Evolutionary conservation across 345 rosid species (phyloP).

Genomic region (Salix koriyanagi): DNA sequence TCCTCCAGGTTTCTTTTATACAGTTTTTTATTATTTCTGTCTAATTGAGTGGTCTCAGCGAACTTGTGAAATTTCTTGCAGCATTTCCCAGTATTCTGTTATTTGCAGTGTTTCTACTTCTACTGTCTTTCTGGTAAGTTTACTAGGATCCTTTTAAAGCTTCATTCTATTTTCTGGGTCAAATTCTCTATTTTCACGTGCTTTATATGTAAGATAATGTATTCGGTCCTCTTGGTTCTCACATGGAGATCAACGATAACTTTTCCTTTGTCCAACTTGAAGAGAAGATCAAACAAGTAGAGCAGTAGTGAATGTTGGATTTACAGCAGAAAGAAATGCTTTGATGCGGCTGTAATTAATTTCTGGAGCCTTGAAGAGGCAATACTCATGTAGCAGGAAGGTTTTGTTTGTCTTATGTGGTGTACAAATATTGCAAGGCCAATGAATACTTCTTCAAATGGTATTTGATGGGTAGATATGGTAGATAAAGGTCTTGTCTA

Average conservation of each 20-base stretch:
- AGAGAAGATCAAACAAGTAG: neutral
- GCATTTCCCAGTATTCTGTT: slow-evolving; percentile 55
- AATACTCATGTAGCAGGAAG: neutral
- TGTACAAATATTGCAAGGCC: neutral
- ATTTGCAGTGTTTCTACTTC: slow-evolving; percentile 60
- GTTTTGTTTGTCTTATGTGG: neutral
- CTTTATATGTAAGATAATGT: neutral
- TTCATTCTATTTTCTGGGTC: neutral
- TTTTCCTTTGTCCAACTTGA: neutral
- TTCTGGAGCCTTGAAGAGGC: neutral
- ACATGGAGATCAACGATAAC: neutral
- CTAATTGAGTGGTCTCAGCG: slow-evolving; percentile 7
- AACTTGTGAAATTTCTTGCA: slow-evolving; percentile 29
- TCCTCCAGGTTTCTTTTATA: neutral
- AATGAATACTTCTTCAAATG: neutral
- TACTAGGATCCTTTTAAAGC: neutral
- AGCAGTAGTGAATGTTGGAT: neutral
- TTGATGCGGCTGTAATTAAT: neutral
- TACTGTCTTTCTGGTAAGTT: slow-evolving; percentile 63
- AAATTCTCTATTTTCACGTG: neutral
- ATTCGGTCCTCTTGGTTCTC: neutral
- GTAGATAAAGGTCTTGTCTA: neutral
- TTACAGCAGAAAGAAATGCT: neutral
- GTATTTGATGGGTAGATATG: neutral
- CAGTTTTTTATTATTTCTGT: neutral